Percentiles rank a stretch among this genome's conserved stretches.
phyloP scores from a whole-genome alignment of 257 asterid genomes.

The Petunia axillaris region DNA sequence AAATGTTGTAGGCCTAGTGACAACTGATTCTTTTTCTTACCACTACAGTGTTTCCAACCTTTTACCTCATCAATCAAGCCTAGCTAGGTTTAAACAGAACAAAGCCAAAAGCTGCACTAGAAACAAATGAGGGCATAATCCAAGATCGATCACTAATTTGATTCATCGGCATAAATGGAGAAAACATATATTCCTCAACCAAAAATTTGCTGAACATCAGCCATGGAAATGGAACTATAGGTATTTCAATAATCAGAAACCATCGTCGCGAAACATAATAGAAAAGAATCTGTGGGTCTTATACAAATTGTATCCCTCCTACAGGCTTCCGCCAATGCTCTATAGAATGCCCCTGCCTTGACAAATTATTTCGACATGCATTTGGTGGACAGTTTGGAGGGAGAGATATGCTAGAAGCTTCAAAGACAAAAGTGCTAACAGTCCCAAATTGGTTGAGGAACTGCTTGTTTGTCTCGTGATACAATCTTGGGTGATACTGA shows the following conservation, averaged over 20 bases:
- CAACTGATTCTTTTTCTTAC: not conserved
- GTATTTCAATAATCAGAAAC: not conserved
- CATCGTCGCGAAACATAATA: not conserved
- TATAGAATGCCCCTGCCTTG: not conserved
- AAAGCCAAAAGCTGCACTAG: not conserved
- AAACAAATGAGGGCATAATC: not conserved
- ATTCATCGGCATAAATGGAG: not conserved
- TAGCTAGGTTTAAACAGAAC: not conserved
- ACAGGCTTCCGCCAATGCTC: not conserved
- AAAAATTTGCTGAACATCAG: too few relatives aligned
- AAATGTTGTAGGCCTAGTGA: not conserved
- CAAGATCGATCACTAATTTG: not conserved
- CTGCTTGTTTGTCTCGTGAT: too few relatives aligned
- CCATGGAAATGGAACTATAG: not conserved
- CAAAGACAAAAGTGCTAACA: too few relatives aligned
- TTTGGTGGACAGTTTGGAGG: too few relatives aligned
- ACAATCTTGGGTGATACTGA: too few relatives aligned
- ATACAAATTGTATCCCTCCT: too few relatives aligned
- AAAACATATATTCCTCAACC: not conserved
- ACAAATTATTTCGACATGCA: not conserved
- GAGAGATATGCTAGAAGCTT: too few relatives aligned
- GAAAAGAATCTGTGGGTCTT: too few relatives aligned
- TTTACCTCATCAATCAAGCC: constrained; percentile 9
- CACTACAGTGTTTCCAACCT: not conserved
- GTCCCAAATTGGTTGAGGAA: too few relatives aligned